Base-by-base conservation (phyloP, 192 early-diverging fungal species). In the Geranomyces variabilis region DNA sequence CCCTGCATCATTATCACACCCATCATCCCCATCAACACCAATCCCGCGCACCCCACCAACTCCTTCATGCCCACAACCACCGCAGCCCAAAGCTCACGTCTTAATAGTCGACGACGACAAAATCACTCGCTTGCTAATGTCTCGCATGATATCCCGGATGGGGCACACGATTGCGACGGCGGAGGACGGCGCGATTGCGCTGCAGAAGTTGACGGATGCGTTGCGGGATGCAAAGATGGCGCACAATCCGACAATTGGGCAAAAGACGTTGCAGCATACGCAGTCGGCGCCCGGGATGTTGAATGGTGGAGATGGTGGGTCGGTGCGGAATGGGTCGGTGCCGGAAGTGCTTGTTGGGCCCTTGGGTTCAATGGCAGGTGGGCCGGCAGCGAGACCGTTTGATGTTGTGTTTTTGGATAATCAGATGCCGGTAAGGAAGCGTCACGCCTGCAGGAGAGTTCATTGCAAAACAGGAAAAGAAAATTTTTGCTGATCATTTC, bases 91-190 rank as follows among this genome's bases (percentile, higher is more conserved):
- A 33, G 63, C 46, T 9, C 21, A 24, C 21, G 63, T 65, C 13
- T 41, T 47, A 21, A 65, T 65, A 13, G 70, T 72, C n/a, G 70
- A 72, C 51, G 70, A 72, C 53, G 70, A 72, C 62, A 72, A 63
- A 30, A 72, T 72, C 59, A 72, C 70, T 9, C 70, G 70, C n/a
- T 53, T 63, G 28, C 49, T 72, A 0, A 72, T 72, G 70, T 29
- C 45, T 0, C 70, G 70, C 17, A 22, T 72, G 13, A n/a, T 72
- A 8, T 30, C 44, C 9, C 70, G 70, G n/a, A 24, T 72, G 31
- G 70, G 70, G 0, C 70, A 72, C 34, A 53, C 47, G 19, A 53
- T 72, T 19, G 48, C 30, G 15, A 64, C 62, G 19, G 70, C 70
- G 24, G 70, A 72, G 49, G 70, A 72, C 34, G 70, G 70, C 19